These are phyloP conservation scores for Calonectria pseudoreteaudii DNA, from an alignment of 2,329 filamentous ascomycete species.

Conservation along the genomic window DNA sequence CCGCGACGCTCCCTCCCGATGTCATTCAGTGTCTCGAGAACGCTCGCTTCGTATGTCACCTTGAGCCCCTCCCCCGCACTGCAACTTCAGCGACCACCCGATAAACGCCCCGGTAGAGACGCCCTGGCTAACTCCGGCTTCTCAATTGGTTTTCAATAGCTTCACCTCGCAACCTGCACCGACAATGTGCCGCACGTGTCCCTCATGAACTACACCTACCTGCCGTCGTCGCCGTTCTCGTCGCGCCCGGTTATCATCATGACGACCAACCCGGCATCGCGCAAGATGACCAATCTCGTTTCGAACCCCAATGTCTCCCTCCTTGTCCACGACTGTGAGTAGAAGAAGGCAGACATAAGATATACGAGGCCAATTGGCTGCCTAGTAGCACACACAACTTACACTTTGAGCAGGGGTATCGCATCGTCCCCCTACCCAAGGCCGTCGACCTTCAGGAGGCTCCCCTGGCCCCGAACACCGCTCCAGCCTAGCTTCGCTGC, in stretches of 20 bases:
- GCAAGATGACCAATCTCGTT: conserved; percentile 84
- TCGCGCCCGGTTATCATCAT: conserved; percentile 88
- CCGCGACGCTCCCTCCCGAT: conserved; percentile 80
- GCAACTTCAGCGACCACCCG: conserved; percentile 22
- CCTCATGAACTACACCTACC: conserved; percentile 99
- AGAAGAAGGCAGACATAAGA: neutral
- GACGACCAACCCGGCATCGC: conserved; percentile 85
- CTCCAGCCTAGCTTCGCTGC: conserved; percentile 82
- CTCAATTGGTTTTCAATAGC: conserved; percentile 62
- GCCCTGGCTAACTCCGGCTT: conserved; percentile 13
- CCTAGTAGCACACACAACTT: conserved; percentile 16
- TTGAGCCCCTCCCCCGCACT: conserved; percentile 28
- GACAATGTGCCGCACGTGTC: conserved; percentile 90
- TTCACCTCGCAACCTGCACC: conserved; percentile 93
- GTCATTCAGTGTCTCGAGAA: conserved; percentile 94
- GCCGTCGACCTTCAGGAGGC: conserved; percentile 67
- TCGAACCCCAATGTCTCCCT: conserved; percentile 90
- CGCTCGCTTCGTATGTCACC: conserved; percentile 82
- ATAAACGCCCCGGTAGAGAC: neutral
- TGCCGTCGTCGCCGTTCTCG: conserved; percentile 79
- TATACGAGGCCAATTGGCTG: neutral
- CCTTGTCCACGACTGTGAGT: conserved; percentile 89
- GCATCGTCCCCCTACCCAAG: conserved; percentile 84
- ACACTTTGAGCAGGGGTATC: conserved; percentile 74
- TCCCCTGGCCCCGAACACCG: conserved; percentile 74